Base-by-base conservation (phyloP, 139 green algal species). In the Pedinophyceae sp. region DNA sequence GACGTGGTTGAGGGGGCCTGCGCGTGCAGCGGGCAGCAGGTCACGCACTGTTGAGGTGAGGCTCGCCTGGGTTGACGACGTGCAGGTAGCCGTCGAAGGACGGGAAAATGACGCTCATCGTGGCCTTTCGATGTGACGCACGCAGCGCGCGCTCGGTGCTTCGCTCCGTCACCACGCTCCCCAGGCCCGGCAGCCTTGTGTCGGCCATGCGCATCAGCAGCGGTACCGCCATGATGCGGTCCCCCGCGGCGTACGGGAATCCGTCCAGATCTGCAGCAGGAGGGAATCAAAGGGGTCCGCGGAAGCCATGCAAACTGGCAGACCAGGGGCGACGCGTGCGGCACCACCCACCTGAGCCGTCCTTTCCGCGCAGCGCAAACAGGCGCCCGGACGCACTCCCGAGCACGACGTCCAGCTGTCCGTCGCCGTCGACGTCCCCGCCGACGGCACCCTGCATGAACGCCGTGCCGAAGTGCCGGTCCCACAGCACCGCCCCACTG, bases 21-120 rank as follows among this genome's bases (percentile, higher is more conserved):
- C 6, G 27, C 27, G 10, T 38, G 19, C 50, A 18, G 2, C 64
- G 60, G 30, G 49, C 43, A 30, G 55, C 48, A 61, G 59, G 60
- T 56, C 45, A 67, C 64, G 34, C 80, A n/a, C n/a, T n/a, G n/a
- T n/a, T n/a, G n/a, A n/a, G n/a, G n/a, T n/a, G n/a, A n/a, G 34
- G 10, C 34, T 43, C 34, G 34, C 10, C 34, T 19, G 34, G 83
- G 58, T 94, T 80, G 2, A 97, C 70, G 29, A 86, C 40, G 58
- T 95, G 94, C 18, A 96, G 55, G 67, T 78, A 87, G 38, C 89
- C 89, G 58, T 98, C 90, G 55, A 90, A 90, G 2, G 82, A 82
- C 22, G 34, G n/a, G n/a, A n/a, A n/a, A n/a, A n/a, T n/a, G n/a
- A n/a, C n/a, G n/a, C n/a, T n/a, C n/a, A n/a, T n/a, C n/a, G n/a